Base-by-base conservation (phyloP, 2,329 filamentous ascomycete species). In the Eutypa lata region DNA sequence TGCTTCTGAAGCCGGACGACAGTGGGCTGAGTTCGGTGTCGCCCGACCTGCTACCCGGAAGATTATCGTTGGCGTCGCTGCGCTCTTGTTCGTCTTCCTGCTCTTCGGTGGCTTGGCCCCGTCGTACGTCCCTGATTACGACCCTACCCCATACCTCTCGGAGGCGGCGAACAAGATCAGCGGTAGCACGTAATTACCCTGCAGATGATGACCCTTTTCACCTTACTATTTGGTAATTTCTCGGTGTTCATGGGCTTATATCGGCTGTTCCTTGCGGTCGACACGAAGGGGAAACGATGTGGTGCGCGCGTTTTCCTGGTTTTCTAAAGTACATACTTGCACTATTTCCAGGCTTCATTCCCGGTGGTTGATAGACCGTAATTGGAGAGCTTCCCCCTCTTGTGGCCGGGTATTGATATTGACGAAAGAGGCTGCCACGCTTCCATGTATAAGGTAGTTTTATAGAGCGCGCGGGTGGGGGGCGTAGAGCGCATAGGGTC, bases 11-110 rank as follows among this genome's bases (percentile, higher is more conserved):
- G 87, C 80, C 51, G 79, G 80, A 67, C 88, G 91, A 68, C 82
- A 86, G 56, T 96, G 91, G 91, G 87, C 88, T 49, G 91, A 96
- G 66, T 91, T 94, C 62, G 91, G 91, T 53, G 84, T 84, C 63
- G 81, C 80, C 59, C 88, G 87, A 68, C 92, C 92, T 13, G 82
- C 86, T 46, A 78, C 89, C 65, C 89, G 91, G 75, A 92, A 93
- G 76, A 71, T 92, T 49, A 76, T 90, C 57, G 77, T 94, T 61
- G 83, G 93, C 55, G 81, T 78, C 49, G 72, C 81, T 24, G 79
- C 82, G 19, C 69, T 90, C 53, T 71, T 89, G 58, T 73, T 81
- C 49, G 72, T 93, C 61, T 86, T 94, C 71, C 70, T 90, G 59
- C 71, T 95, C 19, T 81, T 95, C 53, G 83, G 82, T 55, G 82